A percentile compares a stretch with the other conserved stretches of the same genome.
These are phyloP conservation scores for Blastobotrys arbuscula DNA, from an alignment of 1,139 yeast genomes.

Conservation along the genomic window DNA sequence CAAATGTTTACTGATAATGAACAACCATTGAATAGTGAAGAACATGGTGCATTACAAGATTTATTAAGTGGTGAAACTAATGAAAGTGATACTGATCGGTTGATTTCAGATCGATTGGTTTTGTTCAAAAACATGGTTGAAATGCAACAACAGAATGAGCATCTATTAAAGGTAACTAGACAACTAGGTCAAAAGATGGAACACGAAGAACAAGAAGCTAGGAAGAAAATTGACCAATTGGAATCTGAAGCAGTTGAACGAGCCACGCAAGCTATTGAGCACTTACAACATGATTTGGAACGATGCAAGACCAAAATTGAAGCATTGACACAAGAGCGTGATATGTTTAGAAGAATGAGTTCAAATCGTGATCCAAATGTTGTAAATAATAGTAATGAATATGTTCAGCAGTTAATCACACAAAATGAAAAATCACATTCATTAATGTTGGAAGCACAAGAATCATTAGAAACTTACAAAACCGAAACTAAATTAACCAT, in stretches of 20 bases:
- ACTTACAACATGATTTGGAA: slow-evolving; percentile 58
- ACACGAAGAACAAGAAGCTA: slow-evolving; percentile 40
- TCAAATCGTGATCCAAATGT: slow-evolving; percentile 19
- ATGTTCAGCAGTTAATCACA: slow-evolving; percentile 33
- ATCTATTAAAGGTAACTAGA: slow-evolving; percentile 60
- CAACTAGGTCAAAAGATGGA: slow-evolving; percentile 68
- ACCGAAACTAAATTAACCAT: slow-evolving; percentile 42
- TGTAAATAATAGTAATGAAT: slow-evolving; percentile 11
- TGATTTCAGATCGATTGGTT: slow-evolving; percentile 70
- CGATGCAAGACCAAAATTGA: slow-evolving; percentile 46
- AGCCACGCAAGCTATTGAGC: slow-evolving; percentile 69
- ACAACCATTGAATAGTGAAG: slow-evolving; percentile 54
- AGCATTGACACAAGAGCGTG: slow-evolving; percentile 58
- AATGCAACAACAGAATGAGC: slow-evolving; percentile 67
- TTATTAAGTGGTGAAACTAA: slow-evolving; percentile 37
- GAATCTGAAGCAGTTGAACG: slow-evolving; percentile 62
- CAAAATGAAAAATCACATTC: slow-evolving; percentile 33
- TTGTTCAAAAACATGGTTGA: slow-evolving; percentile 63
- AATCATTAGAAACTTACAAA: slow-evolving; percentile 35
- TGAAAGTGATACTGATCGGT: slow-evolving; percentile 63
- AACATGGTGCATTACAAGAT: slow-evolving; percentile 48
- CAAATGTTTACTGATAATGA: slow-evolving; percentile 46
- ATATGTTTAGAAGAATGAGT: slow-evolving; percentile 49
- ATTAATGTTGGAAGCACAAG: slow-evolving; percentile 34
- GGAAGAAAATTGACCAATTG: slow-evolving; percentile 41